Evolutionary conservation across 2,329 filamentous ascomycete genomes (phyloP), one percentile per base, ranked within the genome.

Genomic region (Shiraia sp.): DNA sequence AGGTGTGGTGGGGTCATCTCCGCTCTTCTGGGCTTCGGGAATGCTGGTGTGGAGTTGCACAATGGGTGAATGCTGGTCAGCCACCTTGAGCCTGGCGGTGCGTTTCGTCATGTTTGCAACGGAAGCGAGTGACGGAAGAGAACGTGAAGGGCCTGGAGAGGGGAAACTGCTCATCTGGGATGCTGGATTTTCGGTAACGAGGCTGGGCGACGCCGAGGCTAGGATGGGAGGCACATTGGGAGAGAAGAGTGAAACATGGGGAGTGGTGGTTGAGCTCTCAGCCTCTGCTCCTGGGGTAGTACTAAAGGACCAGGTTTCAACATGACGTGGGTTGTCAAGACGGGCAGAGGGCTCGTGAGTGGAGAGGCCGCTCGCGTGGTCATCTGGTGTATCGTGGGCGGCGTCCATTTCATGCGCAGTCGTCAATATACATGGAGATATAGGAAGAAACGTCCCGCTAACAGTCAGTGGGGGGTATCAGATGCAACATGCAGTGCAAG

Each of bases 11-110:
- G 75, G 74, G 52, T 78, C 75, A 58, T 78, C 75, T 34, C 63
- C 69, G 57, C 74, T 74, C 55, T 78, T 78, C 47, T 75, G 72
- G 6, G 71, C 74, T 32, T 63, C 56, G 10, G 72, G 68, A 17
- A 77, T 69, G 27, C 59, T 61, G 12, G 58, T 52, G 34, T 57
- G 59, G 14, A 65, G 55, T 34, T 61, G 64, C 14, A 59, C 57
- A 36, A 61, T 62, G 32, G 62, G 61, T 16, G 51, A 33, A 16
- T 57, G 53, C 29, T 61, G 48, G 42, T 65, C 62, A 12, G 58
- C 52, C 28, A 57, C 49, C 38, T 57, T 63, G 31, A 58, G 50
- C 35, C 65, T 47, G 12, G 59, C 47, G 2, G 59, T 56, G 29
- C 64, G 62, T 45, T 62, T 62, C 30, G 54, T 44, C 55, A 60